A percentile compares a stretch with the other conserved stretches of the same genome.
phyloP scores from a whole-genome alignment of 2,329 filamentous ascomycete species.

The Fusarium zealandicum region DNA sequence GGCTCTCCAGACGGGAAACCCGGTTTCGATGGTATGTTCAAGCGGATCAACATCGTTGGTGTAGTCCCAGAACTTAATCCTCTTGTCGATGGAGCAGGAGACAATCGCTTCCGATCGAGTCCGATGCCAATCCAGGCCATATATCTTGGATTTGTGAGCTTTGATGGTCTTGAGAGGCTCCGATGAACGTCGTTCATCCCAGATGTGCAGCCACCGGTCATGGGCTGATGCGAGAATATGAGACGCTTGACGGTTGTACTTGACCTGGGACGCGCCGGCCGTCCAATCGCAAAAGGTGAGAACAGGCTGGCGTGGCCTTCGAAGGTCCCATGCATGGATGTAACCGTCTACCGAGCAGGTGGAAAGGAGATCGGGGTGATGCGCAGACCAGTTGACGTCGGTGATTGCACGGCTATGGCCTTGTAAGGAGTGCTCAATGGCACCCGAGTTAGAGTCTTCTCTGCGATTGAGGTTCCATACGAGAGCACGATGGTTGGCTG shows the following conservation, averaged over 20 bases:
- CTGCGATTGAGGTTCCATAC: constrained; percentile 90
- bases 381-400: constrained; percentile 94
- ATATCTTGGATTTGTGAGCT: constrained; percentile 92
- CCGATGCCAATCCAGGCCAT: constrained; percentile 94
- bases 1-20: constrained; percentile 90
- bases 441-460: constrained; percentile 72
- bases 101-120: constrained; percentile 74
- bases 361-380: constrained; percentile 86
- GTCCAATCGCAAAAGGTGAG: constrained; percentile 92
- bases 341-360: constrained; percentile 94
- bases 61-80: constrained; percentile 94
- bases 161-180: constrained; percentile 82
- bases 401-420: constrained; percentile 87
- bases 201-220: constrained; percentile 85
- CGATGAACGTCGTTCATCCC: constrained; percentile 84
- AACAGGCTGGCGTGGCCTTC: constrained; percentile 74
- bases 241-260: constrained; percentile 89
- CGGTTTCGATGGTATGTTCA: constrained; percentile 79
- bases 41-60: constrained; percentile 66
- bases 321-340: constrained; percentile 90
- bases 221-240: constrained; percentile 90
- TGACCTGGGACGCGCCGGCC: constrained; percentile 91
- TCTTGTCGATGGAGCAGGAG: constrained; percentile 90
- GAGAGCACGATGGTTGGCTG: constrained; percentile 91
- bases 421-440: constrained; percentile 87